Percentiles rank a stretch among this genome's conserved stretches.
Conservation (phyloP, 441 rosid species). For the California macrophylla region DNA sequence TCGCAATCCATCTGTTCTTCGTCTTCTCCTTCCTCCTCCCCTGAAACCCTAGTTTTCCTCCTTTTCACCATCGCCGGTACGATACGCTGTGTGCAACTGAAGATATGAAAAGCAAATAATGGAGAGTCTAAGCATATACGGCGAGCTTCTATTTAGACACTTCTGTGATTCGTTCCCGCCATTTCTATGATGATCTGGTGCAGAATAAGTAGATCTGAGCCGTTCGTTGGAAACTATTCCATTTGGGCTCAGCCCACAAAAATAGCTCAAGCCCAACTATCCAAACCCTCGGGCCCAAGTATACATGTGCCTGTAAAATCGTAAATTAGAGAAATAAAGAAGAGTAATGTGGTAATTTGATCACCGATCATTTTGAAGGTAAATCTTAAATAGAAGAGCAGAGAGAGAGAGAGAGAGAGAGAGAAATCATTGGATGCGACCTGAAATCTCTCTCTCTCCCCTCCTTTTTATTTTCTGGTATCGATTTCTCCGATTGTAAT, state of each 20-base stretch:
- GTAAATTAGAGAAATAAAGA: not conserved
- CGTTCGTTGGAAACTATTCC: not conserved
- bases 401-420: not conserved
- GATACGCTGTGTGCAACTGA: no score
- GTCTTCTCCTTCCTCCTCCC: no score
- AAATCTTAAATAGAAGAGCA: not conserved
- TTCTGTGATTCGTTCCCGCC: no score
- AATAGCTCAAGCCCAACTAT: not conserved
- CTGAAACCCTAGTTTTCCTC: no score
- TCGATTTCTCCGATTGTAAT: slow-evolving; percentile 6
- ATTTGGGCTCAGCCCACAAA: no score
- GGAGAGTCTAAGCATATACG: no score
- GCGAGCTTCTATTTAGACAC: no score
- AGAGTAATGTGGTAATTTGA: not conserved
- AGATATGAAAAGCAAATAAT: no score
- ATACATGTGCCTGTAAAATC: not conserved
- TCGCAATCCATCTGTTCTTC: slow-evolving; percentile 8
- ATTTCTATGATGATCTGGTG: not conserved
- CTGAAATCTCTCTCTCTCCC: slow-evolving; percentile 7
- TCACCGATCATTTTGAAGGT: not conserved
- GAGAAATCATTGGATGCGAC: not conserved
- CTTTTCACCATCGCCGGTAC: no score
- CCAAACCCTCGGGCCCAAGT: not conserved
- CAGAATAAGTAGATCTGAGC: not conserved
- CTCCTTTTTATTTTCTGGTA: not conserved